Percentiles rank a stretch among this genome's conserved stretches.
These are phyloP conservation scores for Coemansia sp. DNA, from an alignment of 192 early-diverging fungal species.

Conservation along the genomic window DNA sequence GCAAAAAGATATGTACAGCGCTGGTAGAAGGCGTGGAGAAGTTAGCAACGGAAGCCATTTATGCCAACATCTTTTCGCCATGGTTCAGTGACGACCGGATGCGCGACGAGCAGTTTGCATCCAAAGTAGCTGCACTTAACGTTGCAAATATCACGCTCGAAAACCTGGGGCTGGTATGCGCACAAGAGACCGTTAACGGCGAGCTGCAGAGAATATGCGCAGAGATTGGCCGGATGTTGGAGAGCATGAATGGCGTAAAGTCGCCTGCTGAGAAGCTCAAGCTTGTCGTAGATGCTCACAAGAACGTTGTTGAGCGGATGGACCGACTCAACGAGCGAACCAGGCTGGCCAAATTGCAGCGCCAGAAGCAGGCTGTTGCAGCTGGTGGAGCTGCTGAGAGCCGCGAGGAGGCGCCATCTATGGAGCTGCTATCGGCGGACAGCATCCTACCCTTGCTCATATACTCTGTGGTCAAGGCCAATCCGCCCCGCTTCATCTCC, in stretches of 20 bases:
- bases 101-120: slow-evolving; percentile 63
- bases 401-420: neutral
- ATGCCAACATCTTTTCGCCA: slow-evolving; percentile 39
- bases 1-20: slow-evolving; percentile 17
- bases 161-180: slow-evolving; percentile 56
- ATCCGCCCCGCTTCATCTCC: slow-evolving; percentile 67
- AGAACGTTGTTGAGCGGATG: slow-evolving; percentile 40
- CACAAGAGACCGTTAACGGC: neutral
- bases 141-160: slow-evolving; percentile 58
- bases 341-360: neutral
- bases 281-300: slow-evolving; percentile 47
- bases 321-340: slow-evolving; percentile 25
- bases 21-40: slow-evolving; percentile 47
- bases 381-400: neutral
- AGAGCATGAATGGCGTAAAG: slow-evolving; percentile 22
- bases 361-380: neutral
- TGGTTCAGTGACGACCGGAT: slow-evolving; percentile 53
- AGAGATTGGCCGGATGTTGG: slow-evolving; percentile 30
- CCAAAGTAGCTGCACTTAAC: slow-evolving; percentile 67
- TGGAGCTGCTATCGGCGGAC: slow-evolving; percentile 52
- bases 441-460: slow-evolving; percentile 68
- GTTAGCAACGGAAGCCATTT: slow-evolving; percentile 28
- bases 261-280: slow-evolving; percentile 52
- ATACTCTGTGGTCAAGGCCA: slow-evolving; percentile 64
- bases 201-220: slow-evolving; percentile 29